Percentiles rank a stretch among this genome's conserved stretches.
phyloP scores from a whole-genome alignment of 208 protist species.

The Leishmania martiniquensis region DNA sequence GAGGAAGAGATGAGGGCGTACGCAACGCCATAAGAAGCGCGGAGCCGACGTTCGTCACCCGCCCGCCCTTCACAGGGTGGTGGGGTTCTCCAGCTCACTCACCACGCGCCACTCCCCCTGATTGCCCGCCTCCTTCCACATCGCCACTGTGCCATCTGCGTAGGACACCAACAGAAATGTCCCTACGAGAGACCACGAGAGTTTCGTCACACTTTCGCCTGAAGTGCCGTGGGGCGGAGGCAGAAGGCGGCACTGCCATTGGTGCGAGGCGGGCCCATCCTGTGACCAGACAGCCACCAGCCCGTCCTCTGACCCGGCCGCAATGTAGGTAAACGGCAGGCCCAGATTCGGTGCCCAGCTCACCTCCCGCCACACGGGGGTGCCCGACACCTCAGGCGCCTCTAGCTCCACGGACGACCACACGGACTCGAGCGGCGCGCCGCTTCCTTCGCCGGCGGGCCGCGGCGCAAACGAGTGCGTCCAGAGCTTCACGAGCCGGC shows the following conservation, averaged over 20 bases:
- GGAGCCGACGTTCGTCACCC: neutral
- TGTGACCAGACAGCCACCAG: slow-evolving; percentile 80
- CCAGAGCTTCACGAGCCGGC: slow-evolving; percentile 64
- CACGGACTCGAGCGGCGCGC: slow-evolving; percentile 32
- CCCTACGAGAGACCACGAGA: slow-evolving; percentile 86
- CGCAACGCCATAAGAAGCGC: neutral
- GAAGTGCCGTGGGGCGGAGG: slow-evolving; percentile 28
- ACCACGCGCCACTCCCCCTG: slow-evolving; percentile 64
- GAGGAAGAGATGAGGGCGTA: neutral
- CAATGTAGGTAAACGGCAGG: slow-evolving; percentile 84
- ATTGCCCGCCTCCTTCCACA: slow-evolving; percentile 73
- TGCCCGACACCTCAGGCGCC: slow-evolving; percentile 13
- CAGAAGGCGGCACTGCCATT: slow-evolving; percentile 51
- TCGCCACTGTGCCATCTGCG: slow-evolving; percentile 69
- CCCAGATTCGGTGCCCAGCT: slow-evolving; percentile 83
- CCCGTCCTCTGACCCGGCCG: slow-evolving; percentile 76
- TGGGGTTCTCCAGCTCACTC: slow-evolving; percentile 51
- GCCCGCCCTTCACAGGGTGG: slow-evolving; percentile 7
- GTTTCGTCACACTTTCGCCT: slow-evolving; percentile 58
- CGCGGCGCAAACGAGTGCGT: slow-evolving; percentile 38
- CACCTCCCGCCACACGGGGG: slow-evolving; percentile 66
- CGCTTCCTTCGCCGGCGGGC: slow-evolving; percentile 7
- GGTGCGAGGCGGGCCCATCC: slow-evolving; percentile 50
- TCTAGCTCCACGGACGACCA: slow-evolving; percentile 56
- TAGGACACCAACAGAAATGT: slow-evolving; percentile 83